Evolutionary conservation across 768 basidiomycete species (phyloP).

Genomic region (Boletellus ananas): DNA sequence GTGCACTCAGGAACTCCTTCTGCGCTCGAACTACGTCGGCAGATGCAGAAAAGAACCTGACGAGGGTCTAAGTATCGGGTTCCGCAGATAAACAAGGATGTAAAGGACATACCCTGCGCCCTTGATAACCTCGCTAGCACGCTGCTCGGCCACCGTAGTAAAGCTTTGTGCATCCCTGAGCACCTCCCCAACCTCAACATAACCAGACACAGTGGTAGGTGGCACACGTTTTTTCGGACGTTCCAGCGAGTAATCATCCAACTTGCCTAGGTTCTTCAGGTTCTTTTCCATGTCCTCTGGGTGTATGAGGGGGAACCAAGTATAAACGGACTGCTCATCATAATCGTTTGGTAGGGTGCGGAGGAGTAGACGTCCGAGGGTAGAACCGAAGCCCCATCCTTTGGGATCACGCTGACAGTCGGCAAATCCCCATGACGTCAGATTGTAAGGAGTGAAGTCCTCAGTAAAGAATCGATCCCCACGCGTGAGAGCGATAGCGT

Average conservation of each 20-base stretch:
- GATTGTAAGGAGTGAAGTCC: constrained; percentile 75
- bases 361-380: constrained; percentile 67
- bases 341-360: constrained; percentile 71
- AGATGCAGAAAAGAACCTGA: constrained; percentile 63
- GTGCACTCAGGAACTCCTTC: constrained; percentile 47
- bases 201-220: constrained; percentile 38
- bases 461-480: constrained; percentile 82
- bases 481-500: constrained; percentile 82
- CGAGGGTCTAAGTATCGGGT: not conserved
- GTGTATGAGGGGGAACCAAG: constrained; percentile 88
- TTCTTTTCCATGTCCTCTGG: constrained; percentile 62
- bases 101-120: constrained; percentile 51
- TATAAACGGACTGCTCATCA: constrained; percentile 65
- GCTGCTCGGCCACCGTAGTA: constrained; percentile 43
- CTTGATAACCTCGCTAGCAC: constrained; percentile 50
- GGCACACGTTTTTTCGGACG: constrained; percentile 39
- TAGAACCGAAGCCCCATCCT: constrained; percentile 68
- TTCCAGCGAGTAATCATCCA: constrained; percentile 51
- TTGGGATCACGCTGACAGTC: constrained; percentile 74
- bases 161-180: constrained; percentile 47
- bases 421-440: constrained; percentile 81
- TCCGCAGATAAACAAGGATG: not conserved
- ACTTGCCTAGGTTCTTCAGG: constrained; percentile 52
- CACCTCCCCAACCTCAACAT: constrained; percentile 51
- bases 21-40: constrained; percentile 35